Evolutionary conservation across 495 filamentous ascomycete species (phyloP).

Genomic region (Neurospora tetrasperma): DNA sequence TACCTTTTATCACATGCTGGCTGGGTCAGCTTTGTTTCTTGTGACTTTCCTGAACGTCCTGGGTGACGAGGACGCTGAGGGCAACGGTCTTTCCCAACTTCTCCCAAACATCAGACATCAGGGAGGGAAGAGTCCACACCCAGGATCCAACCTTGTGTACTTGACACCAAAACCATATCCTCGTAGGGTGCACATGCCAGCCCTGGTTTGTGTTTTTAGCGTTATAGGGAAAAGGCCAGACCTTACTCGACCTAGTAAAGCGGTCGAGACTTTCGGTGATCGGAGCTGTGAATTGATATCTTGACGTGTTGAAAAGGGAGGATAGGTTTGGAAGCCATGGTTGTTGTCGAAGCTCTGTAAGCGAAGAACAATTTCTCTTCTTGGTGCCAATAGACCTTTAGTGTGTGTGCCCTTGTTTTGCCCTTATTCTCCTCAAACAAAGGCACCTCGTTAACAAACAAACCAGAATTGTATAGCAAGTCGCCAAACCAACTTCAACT

Average conservation of each 20-base stretch:
- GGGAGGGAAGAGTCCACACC: not conserved
- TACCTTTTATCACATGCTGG: not conserved
- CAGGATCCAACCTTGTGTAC: not conserved
- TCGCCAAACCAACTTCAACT: not conserved
- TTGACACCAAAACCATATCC: not conserved
- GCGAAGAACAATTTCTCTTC: not conserved
- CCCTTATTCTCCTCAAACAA: not conserved
- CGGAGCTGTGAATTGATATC: not conserved
- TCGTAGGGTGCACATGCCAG: not conserved
- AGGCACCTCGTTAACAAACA: not conserved
- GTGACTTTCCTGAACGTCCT: not conserved
- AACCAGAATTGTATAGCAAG: not conserved
- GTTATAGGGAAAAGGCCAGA: not conserved
- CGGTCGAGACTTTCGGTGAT: not conserved
- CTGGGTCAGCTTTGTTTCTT: not conserved
- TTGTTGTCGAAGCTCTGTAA: not conserved
- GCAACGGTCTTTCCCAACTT: not conserved
- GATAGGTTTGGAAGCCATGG: not conserved
- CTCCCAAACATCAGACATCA: not conserved
- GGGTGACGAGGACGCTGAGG: not conserved
- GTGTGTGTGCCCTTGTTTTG: not conserved
- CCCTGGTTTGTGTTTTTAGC: not conserved
- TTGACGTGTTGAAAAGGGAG: not conserved
- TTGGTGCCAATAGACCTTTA: not conserved
- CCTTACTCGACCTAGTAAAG: not conserved